phyloP scores from a whole-genome alignment of 352 stramenopile species.

The Globisporangium camurandrum region DNA sequence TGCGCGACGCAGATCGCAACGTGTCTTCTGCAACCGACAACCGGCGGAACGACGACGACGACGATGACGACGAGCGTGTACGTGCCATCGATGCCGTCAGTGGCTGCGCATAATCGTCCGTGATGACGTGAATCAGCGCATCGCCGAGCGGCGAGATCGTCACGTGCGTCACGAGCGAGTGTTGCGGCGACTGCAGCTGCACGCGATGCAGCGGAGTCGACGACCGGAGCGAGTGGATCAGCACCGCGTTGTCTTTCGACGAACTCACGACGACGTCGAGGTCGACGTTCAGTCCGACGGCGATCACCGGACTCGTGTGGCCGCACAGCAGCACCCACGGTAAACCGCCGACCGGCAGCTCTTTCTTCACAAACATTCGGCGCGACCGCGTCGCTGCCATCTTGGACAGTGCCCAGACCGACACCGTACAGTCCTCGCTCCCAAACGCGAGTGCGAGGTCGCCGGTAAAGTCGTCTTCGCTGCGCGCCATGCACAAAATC shows the following conservation, averaged over 20 bases:
- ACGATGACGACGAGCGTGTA: too few relatives aligned
- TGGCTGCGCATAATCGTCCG: slow-evolving; percentile 29
- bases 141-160: slow-evolving; percentile 68
- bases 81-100: neutral
- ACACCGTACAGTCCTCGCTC: slow-evolving; percentile 82
- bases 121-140: slow-evolving; percentile 66
- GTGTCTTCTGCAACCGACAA: slow-evolving; percentile 14
- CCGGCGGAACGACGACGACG: slow-evolving; percentile 3
- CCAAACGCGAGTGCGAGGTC: slow-evolving; percentile 79
- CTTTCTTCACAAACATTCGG: slow-evolving; percentile 83
- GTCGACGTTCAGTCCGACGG: slow-evolving; percentile 74
- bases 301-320: slow-evolving; percentile 71
- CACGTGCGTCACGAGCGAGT: slow-evolving; percentile 55
- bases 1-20: slow-evolving; percentile 5
- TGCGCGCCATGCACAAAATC: slow-evolving; percentile 81
- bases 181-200: slow-evolving; percentile 41
- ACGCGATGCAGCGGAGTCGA: slow-evolving; percentile 70
- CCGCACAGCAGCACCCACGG: slow-evolving; percentile 76
- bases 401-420: slow-evolving; percentile 81
- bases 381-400: slow-evolving; percentile 65
- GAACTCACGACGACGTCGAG: slow-evolving; percentile 78
- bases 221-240: slow-evolving; percentile 70
- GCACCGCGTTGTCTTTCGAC: slow-evolving; percentile 62
- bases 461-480: slow-evolving; percentile 80
- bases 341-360: slow-evolving; percentile 66